phyloP scores from a whole-genome alignment of 768 basidiomycete genomes.

The Russula sp. region DNA sequence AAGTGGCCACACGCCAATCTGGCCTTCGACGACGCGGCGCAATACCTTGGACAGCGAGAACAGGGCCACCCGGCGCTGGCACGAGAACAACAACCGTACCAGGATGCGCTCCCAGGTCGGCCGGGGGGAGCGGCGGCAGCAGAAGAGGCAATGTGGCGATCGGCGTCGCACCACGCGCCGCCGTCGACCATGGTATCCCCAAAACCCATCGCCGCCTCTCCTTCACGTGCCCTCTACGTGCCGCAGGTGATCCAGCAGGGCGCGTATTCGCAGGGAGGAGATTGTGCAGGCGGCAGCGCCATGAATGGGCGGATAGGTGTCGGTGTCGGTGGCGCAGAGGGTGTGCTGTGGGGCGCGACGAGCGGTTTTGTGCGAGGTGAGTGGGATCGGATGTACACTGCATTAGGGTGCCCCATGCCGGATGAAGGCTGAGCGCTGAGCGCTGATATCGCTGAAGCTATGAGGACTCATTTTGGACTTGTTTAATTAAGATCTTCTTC shows the following conservation, averaged over 20 bases:
- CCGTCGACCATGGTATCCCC: not conserved
- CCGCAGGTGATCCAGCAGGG: constrained; percentile 3
- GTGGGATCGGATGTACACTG: constrained; percentile 34
- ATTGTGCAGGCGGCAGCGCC: not conserved
- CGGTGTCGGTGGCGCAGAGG: constrained; percentile 38
- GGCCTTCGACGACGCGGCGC: not conserved
- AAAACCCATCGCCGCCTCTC: not conserved
- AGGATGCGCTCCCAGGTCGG: not conserved
- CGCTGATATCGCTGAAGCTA: not conserved
- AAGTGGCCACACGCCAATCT: not conserved
- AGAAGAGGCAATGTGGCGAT: constrained; percentile 2
- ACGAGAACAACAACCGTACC: not conserved
- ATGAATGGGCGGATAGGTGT: constrained; percentile 29
- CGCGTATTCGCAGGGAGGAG: not conserved
- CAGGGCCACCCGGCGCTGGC: not conserved
- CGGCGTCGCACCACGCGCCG: not conserved
- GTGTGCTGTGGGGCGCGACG: constrained; percentile 56
- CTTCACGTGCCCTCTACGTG: not conserved
- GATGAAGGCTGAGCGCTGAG: not conserved
- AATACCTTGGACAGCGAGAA: not conserved
- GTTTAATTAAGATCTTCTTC: not conserved
- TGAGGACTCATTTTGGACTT: not conserved
- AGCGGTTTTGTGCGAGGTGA: constrained; percentile 62
- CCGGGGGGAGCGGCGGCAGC: not conserved
- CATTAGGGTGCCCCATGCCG: not conserved